A percentile compares a stretch with the other conserved stretches of the same genome.
Conservation (phyloP, 1,139 yeast species). For the Candida albicans region DNA sequence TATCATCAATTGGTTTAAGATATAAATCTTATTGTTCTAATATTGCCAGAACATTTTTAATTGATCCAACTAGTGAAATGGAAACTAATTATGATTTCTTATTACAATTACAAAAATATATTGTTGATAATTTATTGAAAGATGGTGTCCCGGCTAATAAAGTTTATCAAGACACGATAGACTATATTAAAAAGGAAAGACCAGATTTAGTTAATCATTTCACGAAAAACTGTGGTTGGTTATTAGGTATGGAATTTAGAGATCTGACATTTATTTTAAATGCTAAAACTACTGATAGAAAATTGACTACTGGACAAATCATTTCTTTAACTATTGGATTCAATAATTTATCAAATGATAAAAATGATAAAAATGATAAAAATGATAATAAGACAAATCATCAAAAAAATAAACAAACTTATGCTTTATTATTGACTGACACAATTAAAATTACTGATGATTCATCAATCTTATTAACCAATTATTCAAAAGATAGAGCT, state of each 20-base stretch:
- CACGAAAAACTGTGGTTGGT: constrained; percentile 84
- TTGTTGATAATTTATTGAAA: constrained; percentile 53
- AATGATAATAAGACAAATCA: too few relatives aligned
- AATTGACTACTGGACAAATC: constrained; percentile 69
- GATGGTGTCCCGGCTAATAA: constrained; percentile 68
- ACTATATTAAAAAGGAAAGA: constrained; percentile 53
- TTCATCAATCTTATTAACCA: constrained; percentile 68
- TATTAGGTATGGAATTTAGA: constrained; percentile 88
- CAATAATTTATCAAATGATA: constrained; percentile 53
- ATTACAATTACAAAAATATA: constrained; percentile 63
- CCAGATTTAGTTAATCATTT: constrained; percentile 68
- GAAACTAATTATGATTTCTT: constrained; percentile 79
- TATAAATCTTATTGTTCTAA: constrained; percentile 90
- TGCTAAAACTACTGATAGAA: constrained; percentile 63
- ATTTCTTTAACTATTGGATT: constrained; percentile 80
- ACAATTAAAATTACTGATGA: constrained; percentile 70
- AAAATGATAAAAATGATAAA: too few relatives aligned
- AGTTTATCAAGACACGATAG: constrained; percentile 64
- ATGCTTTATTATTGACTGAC: constrained; percentile 79
- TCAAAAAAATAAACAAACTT: too few relatives aligned
- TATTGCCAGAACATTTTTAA: constrained; percentile 82
- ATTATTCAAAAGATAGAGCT: constrained; percentile 67
- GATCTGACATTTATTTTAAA: constrained; percentile 76
- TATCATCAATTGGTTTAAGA: constrained; percentile 82
- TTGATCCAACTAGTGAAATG: constrained; percentile 83